Base-by-base conservation (phyloP, 108 stramenopile species). In the Skeletonema marinoi region DNA sequence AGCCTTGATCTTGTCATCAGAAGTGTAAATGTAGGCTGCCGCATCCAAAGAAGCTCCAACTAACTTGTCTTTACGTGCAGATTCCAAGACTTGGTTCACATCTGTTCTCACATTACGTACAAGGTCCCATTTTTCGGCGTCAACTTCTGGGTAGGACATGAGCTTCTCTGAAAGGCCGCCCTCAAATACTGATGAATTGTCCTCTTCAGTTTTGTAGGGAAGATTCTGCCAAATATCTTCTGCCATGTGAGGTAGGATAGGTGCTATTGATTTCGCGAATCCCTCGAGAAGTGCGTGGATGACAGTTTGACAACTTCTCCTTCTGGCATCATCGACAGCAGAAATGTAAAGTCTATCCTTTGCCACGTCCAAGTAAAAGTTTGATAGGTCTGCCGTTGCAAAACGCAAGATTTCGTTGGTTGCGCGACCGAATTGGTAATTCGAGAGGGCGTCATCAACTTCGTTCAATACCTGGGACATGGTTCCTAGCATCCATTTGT, bases 321-420 rank as follows among this genome's bases (percentile, higher is more conserved):
- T 89, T 64, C 96, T 86, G 33, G 65, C 63, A 84, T 96, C 96
- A 75, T 96, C 86, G 32, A 94, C 75, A 16, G 88, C 87, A 11
- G 93, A 95, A 74, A 97, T 95, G 84, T 99, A 99, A 25, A 99
- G 81, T 32, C 98, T 85, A 78, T 99, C 99, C 82, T 99, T 99
- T 32, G 97, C 96, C 31, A 95, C 92, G 77, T 98, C 98, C 67
- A 98, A 78, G 83, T 99, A 99, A 71, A 98, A 98, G 77, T 98
- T 97, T 12, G 98, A 98, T 59, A 99, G 74, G 66, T 99, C 98
- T 1, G 93, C 72, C 9, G 92, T 86, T 13, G 92, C 88, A 84
- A 99, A 99, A 31, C 89, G 86, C 61, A 96, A 73, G 13, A 99
- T 63, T 61, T 93, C 96, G 64, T 98, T 92, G 17, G 77, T 86